A percentile compares a stretch with the other conserved stretches of the same genome.
phyloP scores from a whole-genome alignment of 176 grass and related monocot species.

The Musa beccarii region DNA sequence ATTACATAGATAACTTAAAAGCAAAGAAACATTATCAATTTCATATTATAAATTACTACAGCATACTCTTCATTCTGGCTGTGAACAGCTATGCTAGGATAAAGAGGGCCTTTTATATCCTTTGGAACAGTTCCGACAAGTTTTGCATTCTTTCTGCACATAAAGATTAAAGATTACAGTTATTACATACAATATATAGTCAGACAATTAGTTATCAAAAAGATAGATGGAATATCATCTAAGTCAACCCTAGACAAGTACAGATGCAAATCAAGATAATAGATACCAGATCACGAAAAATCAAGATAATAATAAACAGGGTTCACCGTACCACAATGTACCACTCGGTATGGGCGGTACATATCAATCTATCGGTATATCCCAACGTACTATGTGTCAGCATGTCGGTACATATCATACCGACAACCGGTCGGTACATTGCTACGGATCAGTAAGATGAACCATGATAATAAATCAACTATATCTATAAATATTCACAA shows the following conservation, averaged over 20 bases:
- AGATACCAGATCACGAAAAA: background rate
- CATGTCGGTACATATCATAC: too few relatives aligned
- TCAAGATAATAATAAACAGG: background rate
- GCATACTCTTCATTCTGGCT: conserved; percentile 84
- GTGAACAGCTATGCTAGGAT: conserved; percentile 88
- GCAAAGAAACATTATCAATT: background rate
- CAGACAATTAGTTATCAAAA: background rate
- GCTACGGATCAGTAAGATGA: too few relatives aligned
- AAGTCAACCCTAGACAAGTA: background rate
- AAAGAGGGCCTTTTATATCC: conserved; percentile 67
- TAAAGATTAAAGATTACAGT: conserved; percentile 6
- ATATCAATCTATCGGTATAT: too few relatives aligned
- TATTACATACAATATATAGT: background rate
- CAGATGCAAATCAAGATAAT: background rate
- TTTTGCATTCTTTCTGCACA: conserved; percentile 81
- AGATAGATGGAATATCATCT: background rate
- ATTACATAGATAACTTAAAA: background rate
- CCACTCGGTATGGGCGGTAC: too few relatives aligned
- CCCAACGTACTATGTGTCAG: too few relatives aligned
- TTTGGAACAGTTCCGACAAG: conserved; percentile 58
- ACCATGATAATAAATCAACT: background rate
- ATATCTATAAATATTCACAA: background rate
- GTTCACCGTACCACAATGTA: too few relatives aligned
- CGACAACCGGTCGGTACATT: too few relatives aligned
- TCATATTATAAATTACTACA: conserved; percentile 15